Evolutionary conservation across 108 stramenopile species (phyloP).

Genomic region (Conticribra weissflogii): DNA sequence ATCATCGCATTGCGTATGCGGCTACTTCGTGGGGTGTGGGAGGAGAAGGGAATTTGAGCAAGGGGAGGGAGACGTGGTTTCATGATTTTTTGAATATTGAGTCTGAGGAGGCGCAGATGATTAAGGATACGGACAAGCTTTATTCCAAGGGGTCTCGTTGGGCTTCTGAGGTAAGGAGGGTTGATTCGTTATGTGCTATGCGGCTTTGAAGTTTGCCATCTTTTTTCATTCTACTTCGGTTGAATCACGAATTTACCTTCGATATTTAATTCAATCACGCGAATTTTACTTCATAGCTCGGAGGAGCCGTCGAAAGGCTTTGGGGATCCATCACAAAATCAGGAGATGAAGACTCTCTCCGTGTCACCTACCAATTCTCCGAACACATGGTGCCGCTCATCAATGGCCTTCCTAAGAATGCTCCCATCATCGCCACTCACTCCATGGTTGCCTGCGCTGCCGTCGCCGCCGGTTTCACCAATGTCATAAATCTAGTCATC

Average conservation of each 20-base stretch:
- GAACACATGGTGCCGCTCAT: constrained; percentile 84
- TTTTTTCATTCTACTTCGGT: neutral
- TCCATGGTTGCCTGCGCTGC: constrained; percentile 84
- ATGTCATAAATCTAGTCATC: constrained; percentile 90
- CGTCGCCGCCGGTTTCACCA: constrained; percentile 87
- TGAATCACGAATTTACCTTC: neutral
- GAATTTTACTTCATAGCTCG: constrained; percentile 44
- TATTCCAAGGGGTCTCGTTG: constrained; percentile 82
- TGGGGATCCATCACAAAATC: constrained; percentile 83
- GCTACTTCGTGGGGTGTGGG: constrained; percentile 83
- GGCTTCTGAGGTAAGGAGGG: constrained; percentile 75
- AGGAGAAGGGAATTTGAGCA: constrained; percentile 1
- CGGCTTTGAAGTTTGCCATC: too few relatives aligned
- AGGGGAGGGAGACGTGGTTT: constrained; percentile 62
- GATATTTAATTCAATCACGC: too few relatives aligned
- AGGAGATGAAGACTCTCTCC: constrained; percentile 89
- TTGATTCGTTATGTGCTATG: too few relatives aligned
- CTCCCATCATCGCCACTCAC: constrained; percentile 89
- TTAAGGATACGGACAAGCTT: constrained; percentile 76
- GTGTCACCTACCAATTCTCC: constrained; percentile 77
- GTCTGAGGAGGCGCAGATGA: constrained; percentile 81
- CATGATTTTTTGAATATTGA: constrained; percentile 93
- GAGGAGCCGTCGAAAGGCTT: constrained; percentile 76
- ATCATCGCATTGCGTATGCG: constrained; percentile 93
- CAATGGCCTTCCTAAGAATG: constrained; percentile 74